These are phyloP conservation scores for Ophiostoma novo-ulmi DNA, from an alignment of 2,329 filamentous ascomycete genomes.

Conservation along the genomic window DNA sequence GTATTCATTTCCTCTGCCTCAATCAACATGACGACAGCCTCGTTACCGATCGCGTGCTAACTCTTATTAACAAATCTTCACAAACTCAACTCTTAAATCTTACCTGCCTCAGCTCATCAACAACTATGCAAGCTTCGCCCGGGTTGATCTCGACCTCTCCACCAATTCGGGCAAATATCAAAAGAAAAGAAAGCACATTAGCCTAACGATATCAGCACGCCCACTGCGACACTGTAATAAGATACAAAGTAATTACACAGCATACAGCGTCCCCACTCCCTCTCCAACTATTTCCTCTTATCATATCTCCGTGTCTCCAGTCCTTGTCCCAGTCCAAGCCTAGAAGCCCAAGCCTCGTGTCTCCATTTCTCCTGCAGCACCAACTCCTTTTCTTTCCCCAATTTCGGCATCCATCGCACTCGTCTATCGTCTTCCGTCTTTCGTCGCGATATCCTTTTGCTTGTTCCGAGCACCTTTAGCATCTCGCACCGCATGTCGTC, in stretches of 20 bases:
- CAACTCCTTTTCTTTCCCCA: neutral
- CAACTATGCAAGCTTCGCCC: too few relatives aligned
- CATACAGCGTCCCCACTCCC: neutral
- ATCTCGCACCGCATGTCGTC: conserved; percentile 18
- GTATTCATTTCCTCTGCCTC: too few relatives aligned
- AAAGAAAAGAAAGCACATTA: neutral
- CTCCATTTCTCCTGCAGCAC: neutral
- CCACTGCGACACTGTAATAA: neutral
- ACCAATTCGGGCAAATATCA: neutral
- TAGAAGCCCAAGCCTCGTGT: too few relatives aligned
- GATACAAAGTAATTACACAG: too few relatives aligned
- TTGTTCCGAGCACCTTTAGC: neutral
- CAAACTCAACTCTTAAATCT: too few relatives aligned
- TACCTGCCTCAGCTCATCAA: too few relatives aligned
- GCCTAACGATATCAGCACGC: neutral
- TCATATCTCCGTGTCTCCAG: neutral
- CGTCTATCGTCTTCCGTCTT: neutral
- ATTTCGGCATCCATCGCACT: neutral
- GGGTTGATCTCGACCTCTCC: too few relatives aligned
- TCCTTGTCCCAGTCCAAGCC: neutral
- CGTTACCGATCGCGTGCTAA: too few relatives aligned
- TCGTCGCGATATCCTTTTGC: neutral
- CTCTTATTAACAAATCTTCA: too few relatives aligned
- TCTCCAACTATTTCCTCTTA: neutral
- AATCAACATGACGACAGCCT: too few relatives aligned